A percentile compares a stretch with the other conserved stretches of the same genome.
Conservation (phyloP, 208 protist genomes). For the Balamuthia mandrillaris region DNA sequence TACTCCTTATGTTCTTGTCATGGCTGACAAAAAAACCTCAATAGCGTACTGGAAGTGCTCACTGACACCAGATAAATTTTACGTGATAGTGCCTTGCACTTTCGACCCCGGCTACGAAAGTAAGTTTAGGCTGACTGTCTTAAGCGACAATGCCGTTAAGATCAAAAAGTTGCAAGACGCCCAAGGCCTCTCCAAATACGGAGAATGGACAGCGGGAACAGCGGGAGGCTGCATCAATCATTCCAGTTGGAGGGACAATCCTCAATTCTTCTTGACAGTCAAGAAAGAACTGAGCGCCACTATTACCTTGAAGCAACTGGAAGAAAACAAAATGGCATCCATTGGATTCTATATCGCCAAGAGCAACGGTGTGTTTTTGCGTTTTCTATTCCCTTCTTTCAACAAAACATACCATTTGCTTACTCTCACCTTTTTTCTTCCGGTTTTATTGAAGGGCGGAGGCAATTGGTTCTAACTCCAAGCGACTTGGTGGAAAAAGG, state of each 20-base stretch:
- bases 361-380: background rate
- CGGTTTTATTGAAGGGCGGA: background rate
- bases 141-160: background rate
- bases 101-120: slow-evolving; percentile 21
- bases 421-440: background rate
- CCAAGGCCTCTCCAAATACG: background rate
- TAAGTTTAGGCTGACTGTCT: slow-evolving; percentile 4
- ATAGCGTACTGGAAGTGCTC: slow-evolving; percentile 9
- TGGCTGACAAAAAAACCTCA: background rate
- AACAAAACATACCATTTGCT: background rate
- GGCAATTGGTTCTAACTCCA: background rate
- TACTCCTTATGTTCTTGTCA: too few species aligned
- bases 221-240: slow-evolving; percentile 24
- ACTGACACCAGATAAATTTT: background rate
- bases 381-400: background rate
- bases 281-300: background rate
- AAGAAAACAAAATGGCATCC: background rate
- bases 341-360: slow-evolving; percentile 10
- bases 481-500: background rate
- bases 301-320: background rate
- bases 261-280: background rate
- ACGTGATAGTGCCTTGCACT: background rate
- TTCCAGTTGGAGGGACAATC: slow-evolving; percentile 6
- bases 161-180: slow-evolving; percentile 18
- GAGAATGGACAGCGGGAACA: background rate